Evolutionary conservation across 352 stramenopile species (phyloP).

Genomic region (Plasmopara viticola): DNA sequence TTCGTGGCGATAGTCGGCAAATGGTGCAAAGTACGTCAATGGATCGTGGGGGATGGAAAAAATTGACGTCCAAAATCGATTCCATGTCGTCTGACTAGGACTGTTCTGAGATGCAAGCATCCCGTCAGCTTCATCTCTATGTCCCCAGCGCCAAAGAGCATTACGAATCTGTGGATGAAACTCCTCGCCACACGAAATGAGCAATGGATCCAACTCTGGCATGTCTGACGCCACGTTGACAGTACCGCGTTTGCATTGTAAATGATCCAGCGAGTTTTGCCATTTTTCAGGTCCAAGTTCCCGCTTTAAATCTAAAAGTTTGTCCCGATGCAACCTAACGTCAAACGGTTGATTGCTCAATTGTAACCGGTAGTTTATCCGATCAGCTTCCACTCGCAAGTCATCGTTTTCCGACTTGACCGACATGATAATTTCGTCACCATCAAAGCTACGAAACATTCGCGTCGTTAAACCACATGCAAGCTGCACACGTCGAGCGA

Average conservation of each 20-base stretch:
- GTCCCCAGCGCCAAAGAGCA: conserved; percentile 50
- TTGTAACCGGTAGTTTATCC: conserved; percentile 62
- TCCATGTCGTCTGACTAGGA: conserved; percentile 22
- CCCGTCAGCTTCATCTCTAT: conserved; percentile 64
- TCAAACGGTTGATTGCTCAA: conserved; percentile 75
- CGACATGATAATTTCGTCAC: conserved; percentile 79
- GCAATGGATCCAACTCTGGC: conserved; percentile 58
- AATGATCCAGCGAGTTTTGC: conserved; percentile 36
- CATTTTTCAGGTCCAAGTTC: conserved; percentile 41
- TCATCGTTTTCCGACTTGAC: conserved; percentile 76
- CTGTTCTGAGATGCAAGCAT: conserved; percentile 36
- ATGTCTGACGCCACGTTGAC: conserved; percentile 23
- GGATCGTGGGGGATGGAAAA: conserved; percentile 57
- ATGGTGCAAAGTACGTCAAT: conserved; percentile 63
- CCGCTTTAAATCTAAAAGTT: conserved; percentile 36
- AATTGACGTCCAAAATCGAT: conserved; percentile 44
- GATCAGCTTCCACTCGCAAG: conserved; percentile 61
- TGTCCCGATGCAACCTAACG: conserved; percentile 38
- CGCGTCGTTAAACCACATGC: conserved; percentile 71
- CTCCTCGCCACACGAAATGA: conserved; percentile 39
- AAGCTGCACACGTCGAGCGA: conserved; percentile 63
- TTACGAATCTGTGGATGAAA: conserved; percentile 41
- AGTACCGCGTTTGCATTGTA: conserved; percentile 38
- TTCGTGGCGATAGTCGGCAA: conserved; percentile 61
- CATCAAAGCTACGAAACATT: conserved; percentile 73